Conservation (phyloP, 2,329 filamentous ascomycete genomes). For the Rutstroemia sp. region DNA sequence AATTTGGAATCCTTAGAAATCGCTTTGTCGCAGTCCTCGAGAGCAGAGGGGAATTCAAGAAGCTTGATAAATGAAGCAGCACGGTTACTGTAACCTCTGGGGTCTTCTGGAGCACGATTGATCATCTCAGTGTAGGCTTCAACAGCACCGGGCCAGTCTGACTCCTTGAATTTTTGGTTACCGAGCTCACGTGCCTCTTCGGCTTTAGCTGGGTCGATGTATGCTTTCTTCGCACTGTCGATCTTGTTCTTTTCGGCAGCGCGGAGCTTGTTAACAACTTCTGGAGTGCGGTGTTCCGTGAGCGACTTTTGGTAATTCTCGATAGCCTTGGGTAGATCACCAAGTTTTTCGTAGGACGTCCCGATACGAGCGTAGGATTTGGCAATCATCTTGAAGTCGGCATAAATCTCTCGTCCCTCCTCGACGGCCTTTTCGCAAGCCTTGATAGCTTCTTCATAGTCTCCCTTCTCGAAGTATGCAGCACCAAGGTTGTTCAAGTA, state of each 20-base stretch:
- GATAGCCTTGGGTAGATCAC: constrained; percentile 71
- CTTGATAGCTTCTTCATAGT: constrained; percentile 81
- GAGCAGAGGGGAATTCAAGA: constrained; percentile 86
- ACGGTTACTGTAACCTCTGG: constrained; percentile 93
- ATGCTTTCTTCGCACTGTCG: constrained; percentile 67
- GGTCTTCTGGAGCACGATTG: constrained; percentile 88
- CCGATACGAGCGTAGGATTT: constrained; percentile 98
- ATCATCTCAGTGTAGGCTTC: constrained; percentile 94
- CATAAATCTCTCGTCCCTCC: constrained; percentile 80
- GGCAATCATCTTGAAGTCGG: constrained; percentile 97
- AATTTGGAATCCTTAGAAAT: constrained; percentile 89
- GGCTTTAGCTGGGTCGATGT: constrained; percentile 84
- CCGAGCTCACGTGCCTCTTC: constrained; percentile 93
- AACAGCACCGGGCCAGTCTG: constrained; percentile 90
- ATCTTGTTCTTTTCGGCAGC: constrained; percentile 81
- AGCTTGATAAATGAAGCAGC: constrained; percentile 96
- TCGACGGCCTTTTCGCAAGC: constrained; percentile 82
- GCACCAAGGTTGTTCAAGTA: constrained; percentile 96
- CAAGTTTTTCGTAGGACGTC: constrained; percentile 84
- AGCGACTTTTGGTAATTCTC: constrained; percentile 89
- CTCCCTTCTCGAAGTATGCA: constrained; percentile 92
- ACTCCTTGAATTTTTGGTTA: constrained; percentile 95
- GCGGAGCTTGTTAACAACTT: constrained; percentile 87
- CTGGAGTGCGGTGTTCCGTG: constrained; percentile 93
- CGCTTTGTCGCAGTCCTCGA: constrained; percentile 85